phyloP scores from a whole-genome alignment of 768 basidiomycete genomes.

The Lactarius sanguifluus region DNA sequence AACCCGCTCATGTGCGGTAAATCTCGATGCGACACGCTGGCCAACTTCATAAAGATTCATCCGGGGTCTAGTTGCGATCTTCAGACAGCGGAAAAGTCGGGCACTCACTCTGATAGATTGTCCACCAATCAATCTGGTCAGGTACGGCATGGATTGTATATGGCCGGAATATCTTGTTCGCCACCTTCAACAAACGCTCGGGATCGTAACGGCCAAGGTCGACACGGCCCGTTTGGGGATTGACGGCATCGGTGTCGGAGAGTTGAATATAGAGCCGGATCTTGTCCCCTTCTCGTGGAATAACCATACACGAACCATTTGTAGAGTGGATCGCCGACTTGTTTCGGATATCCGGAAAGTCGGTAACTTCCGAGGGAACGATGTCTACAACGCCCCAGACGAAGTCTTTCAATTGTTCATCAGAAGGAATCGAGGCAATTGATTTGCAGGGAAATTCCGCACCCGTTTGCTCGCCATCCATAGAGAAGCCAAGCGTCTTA shows the following conservation, averaged over 20 bases:
- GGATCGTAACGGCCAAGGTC: constrained; percentile 43
- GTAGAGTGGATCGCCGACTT: constrained; percentile 50
- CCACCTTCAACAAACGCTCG: constrained; percentile 45
- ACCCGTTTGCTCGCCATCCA: constrained; percentile 75
- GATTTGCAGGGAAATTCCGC: neutral
- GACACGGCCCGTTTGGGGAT: constrained; percentile 42
- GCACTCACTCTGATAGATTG: constrained; percentile 47
- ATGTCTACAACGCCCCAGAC: constrained; percentile 82
- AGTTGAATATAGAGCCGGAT: constrained; percentile 56
- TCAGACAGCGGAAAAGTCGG: neutral
- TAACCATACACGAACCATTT: constrained; percentile 50
- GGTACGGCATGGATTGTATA: constrained; percentile 38
- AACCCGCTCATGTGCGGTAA: constrained; percentile 47
- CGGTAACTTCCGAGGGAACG: constrained; percentile 41
- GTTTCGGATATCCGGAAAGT: constrained; percentile 56
- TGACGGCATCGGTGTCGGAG: constrained; percentile 40
- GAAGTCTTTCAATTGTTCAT: constrained; percentile 45
- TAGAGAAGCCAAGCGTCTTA: constrained; percentile 57
- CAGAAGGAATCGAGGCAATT: neutral
- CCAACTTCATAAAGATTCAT: constrained; percentile 40
- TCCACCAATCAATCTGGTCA: constrained; percentile 48
- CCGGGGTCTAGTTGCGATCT: neutral
- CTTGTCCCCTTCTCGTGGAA: constrained; percentile 50
- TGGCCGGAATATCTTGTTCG: constrained; percentile 43
- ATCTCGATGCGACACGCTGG: constrained; percentile 55